Percentiles rank a stretch among this genome's conserved stretches.
Conservation (phyloP, 2,329 filamentous ascomycete genomes). For the Diaporthe velutina region DNA sequence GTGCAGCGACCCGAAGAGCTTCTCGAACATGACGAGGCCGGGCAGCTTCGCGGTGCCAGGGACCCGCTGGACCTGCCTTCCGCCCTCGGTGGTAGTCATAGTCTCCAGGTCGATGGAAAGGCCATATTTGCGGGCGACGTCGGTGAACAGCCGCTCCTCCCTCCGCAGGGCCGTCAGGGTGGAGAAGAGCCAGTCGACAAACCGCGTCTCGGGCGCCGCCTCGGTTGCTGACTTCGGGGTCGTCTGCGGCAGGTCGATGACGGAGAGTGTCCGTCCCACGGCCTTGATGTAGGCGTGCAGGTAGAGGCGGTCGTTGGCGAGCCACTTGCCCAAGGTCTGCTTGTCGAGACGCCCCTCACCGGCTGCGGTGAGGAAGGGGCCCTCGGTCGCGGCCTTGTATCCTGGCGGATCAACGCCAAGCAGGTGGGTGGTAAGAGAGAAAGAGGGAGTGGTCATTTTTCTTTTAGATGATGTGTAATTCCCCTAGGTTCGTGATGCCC, state of each 20-base stretch:
- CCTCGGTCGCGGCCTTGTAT: constrained; percentile 71
- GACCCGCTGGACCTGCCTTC: constrained; percentile 39
- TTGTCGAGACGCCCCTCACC: constrained; percentile 72
- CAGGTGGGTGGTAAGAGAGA: constrained; percentile 69
- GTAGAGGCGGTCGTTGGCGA: constrained; percentile 79
- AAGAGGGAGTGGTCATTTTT: constrained; percentile 34
- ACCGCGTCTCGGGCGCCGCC: constrained; percentile 61
- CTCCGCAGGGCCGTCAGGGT: constrained; percentile 75
- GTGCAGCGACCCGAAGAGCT: constrained; percentile 67
- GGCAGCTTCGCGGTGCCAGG: constrained; percentile 51
- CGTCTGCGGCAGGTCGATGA: constrained; percentile 66
- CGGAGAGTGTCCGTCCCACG: constrained; percentile 73
- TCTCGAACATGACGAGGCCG: constrained; percentile 54
- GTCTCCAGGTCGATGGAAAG: constrained; percentile 60
- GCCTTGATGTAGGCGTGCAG: constrained; percentile 78
- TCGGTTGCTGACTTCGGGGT: constrained; percentile 40
- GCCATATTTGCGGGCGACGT: constrained; percentile 71
- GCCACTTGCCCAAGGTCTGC: constrained; percentile 71
- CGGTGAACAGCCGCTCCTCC: constrained; percentile 77
- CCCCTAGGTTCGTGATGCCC: neutral
- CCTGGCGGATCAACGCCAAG: constrained; percentile 60
- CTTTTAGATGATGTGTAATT: neutral
- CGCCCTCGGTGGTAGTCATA: constrained; percentile 30
- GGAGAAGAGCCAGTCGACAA: constrained; percentile 73
- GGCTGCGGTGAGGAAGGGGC: constrained; percentile 75